These are phyloP conservation scores for Blastobotrys peoriensis DNA, from an alignment of 805 yeast species.

Conservation along the genomic window DNA sequence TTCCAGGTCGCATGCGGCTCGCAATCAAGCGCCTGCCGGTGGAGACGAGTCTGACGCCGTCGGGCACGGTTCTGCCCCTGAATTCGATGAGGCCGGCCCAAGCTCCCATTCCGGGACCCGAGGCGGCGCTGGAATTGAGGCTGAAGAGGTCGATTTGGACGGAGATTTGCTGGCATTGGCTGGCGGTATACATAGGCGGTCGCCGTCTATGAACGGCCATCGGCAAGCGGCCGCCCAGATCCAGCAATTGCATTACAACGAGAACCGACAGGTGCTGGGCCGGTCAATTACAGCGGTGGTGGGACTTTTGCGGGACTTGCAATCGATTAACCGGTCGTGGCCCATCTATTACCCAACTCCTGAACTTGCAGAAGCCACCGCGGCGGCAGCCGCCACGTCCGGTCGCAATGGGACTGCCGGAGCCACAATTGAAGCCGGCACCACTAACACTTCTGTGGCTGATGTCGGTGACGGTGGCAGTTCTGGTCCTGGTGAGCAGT, in stretches of 20 bases:
- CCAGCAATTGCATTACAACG: constrained; percentile 71
- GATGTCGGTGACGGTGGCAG: background rate
- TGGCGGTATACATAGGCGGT: constrained; percentile 17
- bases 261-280: constrained; percentile 59
- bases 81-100: background rate
- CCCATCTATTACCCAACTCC: constrained; percentile 29
- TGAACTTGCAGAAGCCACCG: background rate
- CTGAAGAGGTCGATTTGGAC: constrained; percentile 25
- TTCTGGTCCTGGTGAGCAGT: too few relatives aligned
- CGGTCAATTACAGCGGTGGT: constrained; percentile 32
- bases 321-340: constrained; percentile 22
- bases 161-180: constrained; percentile 20
- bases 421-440: background rate
- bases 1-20: constrained; percentile 1
- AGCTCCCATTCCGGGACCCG: constrained; percentile 7
- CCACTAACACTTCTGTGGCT: background rate
- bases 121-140: constrained; percentile 9
- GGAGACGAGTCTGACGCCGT: constrained; percentile 3
- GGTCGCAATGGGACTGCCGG: background rate
- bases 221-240: constrained; percentile 47
- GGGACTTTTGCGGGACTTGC: constrained; percentile 25
- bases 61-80: constrained; percentile 4
- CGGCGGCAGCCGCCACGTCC: constrained; percentile 1
- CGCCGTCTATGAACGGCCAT: constrained; percentile 20
- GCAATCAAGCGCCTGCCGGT: constrained; percentile 2